phyloP scores from a whole-genome alignment of 768 basidiomycete genomes.

The Tephrocybe rancida region DNA sequence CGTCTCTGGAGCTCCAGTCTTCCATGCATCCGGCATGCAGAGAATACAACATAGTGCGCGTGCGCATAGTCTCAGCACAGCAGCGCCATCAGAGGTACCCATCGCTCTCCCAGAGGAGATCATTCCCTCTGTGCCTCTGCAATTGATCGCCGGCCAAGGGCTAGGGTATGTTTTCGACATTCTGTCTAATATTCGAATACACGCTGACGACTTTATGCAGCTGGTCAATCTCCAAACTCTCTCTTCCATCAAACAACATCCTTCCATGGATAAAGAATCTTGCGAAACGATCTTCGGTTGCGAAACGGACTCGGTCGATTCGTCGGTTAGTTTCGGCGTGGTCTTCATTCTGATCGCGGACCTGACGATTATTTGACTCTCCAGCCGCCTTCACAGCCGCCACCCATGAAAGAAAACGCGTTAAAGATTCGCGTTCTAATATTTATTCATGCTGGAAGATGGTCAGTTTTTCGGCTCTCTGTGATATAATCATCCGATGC shows the following conservation, averaged over 20 bases:
- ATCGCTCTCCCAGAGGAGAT: neutral
- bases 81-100: neutral
- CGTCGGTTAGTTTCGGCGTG: conserved; percentile 1
- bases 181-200: neutral
- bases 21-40: conserved; percentile 2
- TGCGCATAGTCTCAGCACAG: neutral
- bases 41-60: neutral
- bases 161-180: neutral
- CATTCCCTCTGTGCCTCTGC: neutral
- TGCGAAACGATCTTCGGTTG: conserved; percentile 8
- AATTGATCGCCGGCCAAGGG: neutral
- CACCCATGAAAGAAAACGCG: conserved; percentile 5
- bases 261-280: conserved; percentile 12
- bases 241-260: neutral
- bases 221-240: neutral
- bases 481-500: neutral
- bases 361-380: neutral
- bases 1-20: conserved; percentile 9
- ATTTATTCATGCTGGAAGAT: conserved; percentile 9
- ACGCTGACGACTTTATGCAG: neutral
- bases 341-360: neutral
- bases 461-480: neutral
- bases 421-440: neutral
- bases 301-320: conserved; percentile 14
- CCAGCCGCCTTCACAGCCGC: conserved; percentile 9